phyloP scores from a whole-genome alignment of 2,329 filamentous ascomycete species.

The Clonostachys chloroleuca region DNA sequence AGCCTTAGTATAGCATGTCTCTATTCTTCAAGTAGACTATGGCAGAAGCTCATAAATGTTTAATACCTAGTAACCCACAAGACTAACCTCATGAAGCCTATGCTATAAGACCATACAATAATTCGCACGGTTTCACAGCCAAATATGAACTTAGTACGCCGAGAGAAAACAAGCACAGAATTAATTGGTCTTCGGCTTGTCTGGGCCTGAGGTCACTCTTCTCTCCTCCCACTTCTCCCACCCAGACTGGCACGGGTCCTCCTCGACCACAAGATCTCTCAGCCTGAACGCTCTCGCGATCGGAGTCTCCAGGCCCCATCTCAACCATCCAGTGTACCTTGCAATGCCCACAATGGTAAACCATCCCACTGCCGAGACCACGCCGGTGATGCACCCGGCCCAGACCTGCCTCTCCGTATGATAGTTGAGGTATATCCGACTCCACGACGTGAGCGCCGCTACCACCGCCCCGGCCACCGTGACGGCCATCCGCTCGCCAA shows the following conservation, averaged over 20 bases:
- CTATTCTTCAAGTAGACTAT: too few relatives aligned
- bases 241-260: slow-evolving; percentile 85
- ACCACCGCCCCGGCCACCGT: slow-evolving; percentile 52
- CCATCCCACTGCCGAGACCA: slow-evolving; percentile 70
- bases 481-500: slow-evolving; percentile 52
- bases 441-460: slow-evolving; percentile 70
- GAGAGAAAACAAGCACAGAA: too few relatives aligned
- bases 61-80: too few relatives aligned
- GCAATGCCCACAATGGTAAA: slow-evolving; percentile 67
- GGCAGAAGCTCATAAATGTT: too few relatives aligned
- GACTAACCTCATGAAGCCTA: too few relatives aligned
- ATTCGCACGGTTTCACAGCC: too few relatives aligned
- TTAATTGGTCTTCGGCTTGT: slow-evolving; percentile 21
- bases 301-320: slow-evolving; percentile 66
- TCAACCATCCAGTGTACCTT: slow-evolving; percentile 64
- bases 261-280: slow-evolving; percentile 79
- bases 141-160: too few relatives aligned
- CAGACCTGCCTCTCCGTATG: slow-evolving; percentile 85
- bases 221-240: slow-evolving; percentile 84
- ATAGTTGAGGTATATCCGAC: slow-evolving; percentile 87
- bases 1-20: too few relatives aligned
- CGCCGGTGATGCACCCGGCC: slow-evolving; percentile 71
- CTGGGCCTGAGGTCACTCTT: slow-evolving; percentile 15
- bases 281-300: slow-evolving; percentile 64
- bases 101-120: too few relatives aligned